phyloP scores from a whole-genome alignment of 179 eudicot genomes.

The Gypsophila paniculata region DNA sequence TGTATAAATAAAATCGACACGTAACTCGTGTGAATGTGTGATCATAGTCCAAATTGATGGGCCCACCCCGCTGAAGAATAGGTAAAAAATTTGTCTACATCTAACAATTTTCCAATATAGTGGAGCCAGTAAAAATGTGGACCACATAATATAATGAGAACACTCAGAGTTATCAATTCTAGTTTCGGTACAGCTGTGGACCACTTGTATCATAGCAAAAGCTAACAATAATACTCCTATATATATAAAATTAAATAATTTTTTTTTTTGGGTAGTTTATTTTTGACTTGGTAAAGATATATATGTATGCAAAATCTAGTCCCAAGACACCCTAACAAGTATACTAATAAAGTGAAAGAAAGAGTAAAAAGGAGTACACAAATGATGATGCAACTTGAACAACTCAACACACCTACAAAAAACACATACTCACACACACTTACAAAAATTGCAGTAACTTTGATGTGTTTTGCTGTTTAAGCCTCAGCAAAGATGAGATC shows the following conservation, averaged over 20 bases:
- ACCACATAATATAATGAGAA: constrained; percentile 3
- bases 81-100: too few relatives aligned
- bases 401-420: constrained; percentile 11
- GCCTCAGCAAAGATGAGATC: constrained; percentile 35
- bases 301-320: constrained; percentile 44
- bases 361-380: not conserved
- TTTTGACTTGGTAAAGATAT: constrained; percentile 11
- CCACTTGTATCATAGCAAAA: not conserved
- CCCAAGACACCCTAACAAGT: constrained; percentile 25
- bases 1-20: too few relatives aligned
- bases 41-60: too few relatives aligned
- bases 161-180: constrained; percentile 7
- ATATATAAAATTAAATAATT: not conserved
- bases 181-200: constrained; percentile 9
- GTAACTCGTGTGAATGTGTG: too few relatives aligned
- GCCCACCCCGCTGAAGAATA: too few relatives aligned
- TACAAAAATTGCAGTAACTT: constrained; percentile 13
- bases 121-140: not conserved
- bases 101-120: not conserved
- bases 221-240: not conserved
- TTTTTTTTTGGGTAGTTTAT: not conserved
- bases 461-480: constrained; percentile 39
- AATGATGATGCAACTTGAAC: constrained; percentile 28
- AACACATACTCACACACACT: not conserved
- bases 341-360: constrained; percentile 21